A percentile compares a stretch with the other conserved stretches of the same genome.
phyloP scores from a whole-genome alignment of 495 filamentous ascomycete species.

The Annulohypoxylon stygium region DNA sequence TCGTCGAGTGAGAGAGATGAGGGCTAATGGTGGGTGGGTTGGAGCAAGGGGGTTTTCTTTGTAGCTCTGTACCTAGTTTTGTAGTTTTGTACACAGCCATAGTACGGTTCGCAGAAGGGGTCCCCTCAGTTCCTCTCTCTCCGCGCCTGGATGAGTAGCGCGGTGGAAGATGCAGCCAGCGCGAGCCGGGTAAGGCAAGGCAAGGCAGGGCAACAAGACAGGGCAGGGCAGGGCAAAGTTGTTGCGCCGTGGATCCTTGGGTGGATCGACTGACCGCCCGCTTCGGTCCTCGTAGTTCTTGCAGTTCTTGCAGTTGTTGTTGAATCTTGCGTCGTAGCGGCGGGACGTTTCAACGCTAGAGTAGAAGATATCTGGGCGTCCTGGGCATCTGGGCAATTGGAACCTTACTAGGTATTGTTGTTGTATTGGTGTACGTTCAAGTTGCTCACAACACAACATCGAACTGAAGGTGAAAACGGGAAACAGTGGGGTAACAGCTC shows the following conservation, averaged over 20 bases:
- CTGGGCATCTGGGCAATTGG: background rate
- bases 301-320: background rate
- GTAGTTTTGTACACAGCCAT: background rate
- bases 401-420: background rate
- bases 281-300: background rate
- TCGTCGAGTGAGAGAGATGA: slow-evolving; percentile 10
- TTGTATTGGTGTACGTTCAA: background rate
- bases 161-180: background rate
- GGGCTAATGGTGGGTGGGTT: slow-evolving; percentile 27
- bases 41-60: slow-evolving; percentile 21
- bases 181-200: slow-evolving; percentile 16
- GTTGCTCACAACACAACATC: background rate
- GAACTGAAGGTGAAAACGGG: slow-evolving; percentile 15
- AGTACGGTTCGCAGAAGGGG: background rate
- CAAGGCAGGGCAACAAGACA: slow-evolving; percentile 11
- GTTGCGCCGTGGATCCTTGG: slow-evolving; percentile 18
- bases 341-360: slow-evolving; percentile 11
- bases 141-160: slow-evolving; percentile 9
- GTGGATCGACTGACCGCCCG: slow-evolving; percentile 38
- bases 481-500: slow-evolving; percentile 38
- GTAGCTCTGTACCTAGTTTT: background rate
- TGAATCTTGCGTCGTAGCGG: slow-evolving; percentile 13
- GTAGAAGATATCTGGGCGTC: background rate
- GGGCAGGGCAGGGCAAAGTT: slow-evolving; percentile 7
- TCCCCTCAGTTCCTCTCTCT: background rate